These are phyloP conservation scores for Colletotrichum caudatum DNA, from an alignment of 2,329 filamentous ascomycete genomes.

Conservation along the genomic window DNA sequence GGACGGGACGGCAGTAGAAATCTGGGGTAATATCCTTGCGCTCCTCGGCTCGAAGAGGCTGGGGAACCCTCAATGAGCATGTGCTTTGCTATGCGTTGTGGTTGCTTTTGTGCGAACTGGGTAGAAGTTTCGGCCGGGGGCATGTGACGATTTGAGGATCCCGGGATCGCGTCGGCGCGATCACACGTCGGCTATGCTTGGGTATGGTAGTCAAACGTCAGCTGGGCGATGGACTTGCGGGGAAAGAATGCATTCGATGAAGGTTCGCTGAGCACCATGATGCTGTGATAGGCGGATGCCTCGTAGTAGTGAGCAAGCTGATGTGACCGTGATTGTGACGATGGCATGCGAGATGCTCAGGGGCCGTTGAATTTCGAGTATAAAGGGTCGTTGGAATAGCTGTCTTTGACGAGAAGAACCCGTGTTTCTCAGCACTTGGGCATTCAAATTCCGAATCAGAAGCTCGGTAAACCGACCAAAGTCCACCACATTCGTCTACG, in stretches of 20 bases:
- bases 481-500: background rate
- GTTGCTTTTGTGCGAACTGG: background rate
- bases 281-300: conserved; percentile 10
- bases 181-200: conserved; percentile 19
- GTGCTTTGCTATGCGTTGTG: conserved; percentile 9
- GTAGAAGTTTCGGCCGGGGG: conserved; percentile 11
- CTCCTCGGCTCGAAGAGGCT: conserved; percentile 29
- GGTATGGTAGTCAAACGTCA: background rate
- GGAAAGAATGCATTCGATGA: conserved; percentile 20
- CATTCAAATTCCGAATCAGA: background rate
- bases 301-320: background rate
- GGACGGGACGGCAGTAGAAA: background rate
- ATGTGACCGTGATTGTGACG: background rate
- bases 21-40: conserved; percentile 27
- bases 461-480: background rate
- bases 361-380: background rate
- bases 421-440: background rate
- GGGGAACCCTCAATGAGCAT: conserved; percentile 10
- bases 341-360: background rate
- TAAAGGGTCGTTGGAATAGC: conserved; percentile 1
- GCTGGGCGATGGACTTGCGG: conserved; percentile 13
- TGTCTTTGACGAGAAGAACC: background rate
- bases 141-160: conserved; percentile 20
- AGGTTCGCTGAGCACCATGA: background rate
- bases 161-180: conserved; percentile 9